A percentile compares a stretch with the other conserved stretches of the same genome.
Conservation (phyloP, 2,329 filamentous ascomycete species). For the Fusarium torreyae region DNA sequence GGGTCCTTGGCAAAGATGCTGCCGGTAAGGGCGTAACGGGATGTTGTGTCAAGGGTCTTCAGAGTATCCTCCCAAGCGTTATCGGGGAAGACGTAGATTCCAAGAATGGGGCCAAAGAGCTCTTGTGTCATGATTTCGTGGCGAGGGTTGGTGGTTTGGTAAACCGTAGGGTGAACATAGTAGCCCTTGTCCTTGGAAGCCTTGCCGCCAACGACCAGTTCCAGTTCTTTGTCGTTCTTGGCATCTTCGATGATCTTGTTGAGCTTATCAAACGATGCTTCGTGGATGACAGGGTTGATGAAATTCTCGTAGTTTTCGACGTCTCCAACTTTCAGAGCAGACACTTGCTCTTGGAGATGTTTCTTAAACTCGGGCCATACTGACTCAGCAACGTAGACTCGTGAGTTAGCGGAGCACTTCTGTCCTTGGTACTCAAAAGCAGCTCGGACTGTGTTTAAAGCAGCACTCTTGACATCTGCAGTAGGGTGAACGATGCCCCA, state of each 20-base stretch:
- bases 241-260: constrained; percentile 61
- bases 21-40: constrained; percentile 69
- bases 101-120: constrained; percentile 65
- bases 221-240: constrained; percentile 59
- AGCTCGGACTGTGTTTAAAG: constrained; percentile 33
- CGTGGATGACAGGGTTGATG: constrained; percentile 66
- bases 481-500: constrained; percentile 63
- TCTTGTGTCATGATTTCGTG: constrained; percentile 63
- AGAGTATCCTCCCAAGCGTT: constrained; percentile 40
- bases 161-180: constrained; percentile 64
- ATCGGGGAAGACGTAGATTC: constrained; percentile 65
- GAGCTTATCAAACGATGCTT: constrained; percentile 58
- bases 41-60: constrained; percentile 34
- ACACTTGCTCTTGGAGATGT: constrained; percentile 54
- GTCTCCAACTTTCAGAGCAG: constrained; percentile 56
- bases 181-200: constrained; percentile 61
- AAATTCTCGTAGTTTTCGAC: constrained; percentile 59
- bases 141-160: constrained; percentile 57
- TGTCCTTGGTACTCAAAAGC: constrained; percentile 42
- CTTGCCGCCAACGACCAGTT: constrained; percentile 61
- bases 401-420: constrained; percentile 40
- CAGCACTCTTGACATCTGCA: constrained; percentile 35
- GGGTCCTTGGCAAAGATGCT: constrained; percentile 78
- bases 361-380: constrained; percentile 46
- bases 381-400: constrained; percentile 47